Conservation (phyloP, 2,329 filamentous ascomycete species). For the Pseudopyrenochaeta lycopersici region DNA sequence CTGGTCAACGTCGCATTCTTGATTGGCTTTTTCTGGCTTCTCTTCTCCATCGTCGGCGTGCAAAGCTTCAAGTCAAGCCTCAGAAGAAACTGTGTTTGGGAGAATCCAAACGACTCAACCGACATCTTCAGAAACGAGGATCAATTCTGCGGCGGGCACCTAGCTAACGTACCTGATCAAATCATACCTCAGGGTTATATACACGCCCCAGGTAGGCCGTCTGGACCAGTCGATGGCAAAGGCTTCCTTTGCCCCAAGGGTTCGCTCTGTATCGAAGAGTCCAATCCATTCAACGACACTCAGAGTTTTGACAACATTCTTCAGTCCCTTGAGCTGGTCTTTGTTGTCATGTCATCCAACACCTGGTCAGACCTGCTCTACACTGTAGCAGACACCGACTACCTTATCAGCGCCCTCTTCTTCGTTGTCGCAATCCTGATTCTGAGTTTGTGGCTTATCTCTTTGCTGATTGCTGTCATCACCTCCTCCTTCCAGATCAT, state of each 20-base stretch:
- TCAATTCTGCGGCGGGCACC: constrained; percentile 87
- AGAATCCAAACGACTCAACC: constrained; percentile 59
- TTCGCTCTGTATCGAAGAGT: constrained; percentile 81
- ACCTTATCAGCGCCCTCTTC: constrained; percentile 83
- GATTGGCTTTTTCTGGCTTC: constrained; percentile 95
- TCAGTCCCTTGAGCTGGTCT: constrained; percentile 91
- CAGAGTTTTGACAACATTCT: constrained; percentile 95
- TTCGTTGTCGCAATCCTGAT: constrained; percentile 80
- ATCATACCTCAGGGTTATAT: constrained; percentile 69
- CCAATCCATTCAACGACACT: constrained; percentile 83
- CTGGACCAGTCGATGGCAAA: constrained; percentile 64
- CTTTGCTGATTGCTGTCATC: constrained; percentile 93
- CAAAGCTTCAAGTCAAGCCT: constrained; percentile 80
- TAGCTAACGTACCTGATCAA: constrained; percentile 64
- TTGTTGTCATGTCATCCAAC: constrained; percentile 98
- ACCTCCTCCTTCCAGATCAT: constrained; percentile 99
- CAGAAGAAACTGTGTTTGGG: constrained; percentile 58
- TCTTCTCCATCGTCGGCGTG: constrained; percentile 96
- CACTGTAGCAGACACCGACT: constrained; percentile 90
- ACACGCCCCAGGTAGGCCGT: constrained; percentile 51
- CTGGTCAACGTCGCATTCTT: constrained; percentile 93
- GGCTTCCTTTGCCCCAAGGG: constrained; percentile 87
- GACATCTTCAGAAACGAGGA: constrained; percentile 64
- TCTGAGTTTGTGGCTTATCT: constrained; percentile 95
- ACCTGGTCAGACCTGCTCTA: constrained; percentile 97